Evolutionary conservation across 2,329 filamentous ascomycete genomes (phyloP).

Genomic region (Ophiobolus disseminans): DNA sequence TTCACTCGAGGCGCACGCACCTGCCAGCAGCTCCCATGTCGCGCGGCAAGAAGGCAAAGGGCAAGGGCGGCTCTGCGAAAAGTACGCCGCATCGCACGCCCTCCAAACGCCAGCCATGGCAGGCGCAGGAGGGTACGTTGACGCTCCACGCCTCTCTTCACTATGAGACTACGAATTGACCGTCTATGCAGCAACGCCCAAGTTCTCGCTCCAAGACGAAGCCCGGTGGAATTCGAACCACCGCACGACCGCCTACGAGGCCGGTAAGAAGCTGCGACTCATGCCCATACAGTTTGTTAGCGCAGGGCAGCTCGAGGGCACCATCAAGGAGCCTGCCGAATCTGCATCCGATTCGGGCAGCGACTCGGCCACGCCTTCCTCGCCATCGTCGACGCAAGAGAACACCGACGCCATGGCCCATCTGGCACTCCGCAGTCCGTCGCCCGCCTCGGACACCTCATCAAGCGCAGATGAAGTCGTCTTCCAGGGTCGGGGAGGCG

Average conservation of each 20-base stretch:
- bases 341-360: constrained; percentile 15
- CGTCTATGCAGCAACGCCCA: constrained; percentile 20
- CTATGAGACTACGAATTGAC: constrained; percentile 25
- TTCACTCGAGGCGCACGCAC: not conserved
- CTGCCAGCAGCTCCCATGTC: constrained; percentile 23
- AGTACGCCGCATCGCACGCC: constrained; percentile 27
- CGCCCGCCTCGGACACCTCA: constrained; percentile 36
- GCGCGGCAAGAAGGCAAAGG: constrained; percentile 40
- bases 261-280: constrained; percentile 61
- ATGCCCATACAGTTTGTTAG: constrained; percentile 66
- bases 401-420: constrained; percentile 37
- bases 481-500: constrained; percentile 41
- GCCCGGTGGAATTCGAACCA: constrained; percentile 64
- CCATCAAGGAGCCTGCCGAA: constrained; percentile 33
- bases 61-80: constrained; percentile 31
- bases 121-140: constrained; percentile 26
- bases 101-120: constrained; percentile 22
- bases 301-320: constrained; percentile 56
- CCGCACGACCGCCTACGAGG: constrained; percentile 53
- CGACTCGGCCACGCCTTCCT: constrained; percentile 21
- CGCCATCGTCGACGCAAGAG: constrained; percentile 21
- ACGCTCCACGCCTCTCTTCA: constrained; percentile 6
- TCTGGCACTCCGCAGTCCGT: constrained; percentile 48
- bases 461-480: constrained; percentile 67
- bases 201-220: constrained; percentile 63